These are phyloP conservation scores for Ustilago lituana DNA, from an alignment of 1,284 basidiomycete species.

Conservation along the genomic window DNA sequence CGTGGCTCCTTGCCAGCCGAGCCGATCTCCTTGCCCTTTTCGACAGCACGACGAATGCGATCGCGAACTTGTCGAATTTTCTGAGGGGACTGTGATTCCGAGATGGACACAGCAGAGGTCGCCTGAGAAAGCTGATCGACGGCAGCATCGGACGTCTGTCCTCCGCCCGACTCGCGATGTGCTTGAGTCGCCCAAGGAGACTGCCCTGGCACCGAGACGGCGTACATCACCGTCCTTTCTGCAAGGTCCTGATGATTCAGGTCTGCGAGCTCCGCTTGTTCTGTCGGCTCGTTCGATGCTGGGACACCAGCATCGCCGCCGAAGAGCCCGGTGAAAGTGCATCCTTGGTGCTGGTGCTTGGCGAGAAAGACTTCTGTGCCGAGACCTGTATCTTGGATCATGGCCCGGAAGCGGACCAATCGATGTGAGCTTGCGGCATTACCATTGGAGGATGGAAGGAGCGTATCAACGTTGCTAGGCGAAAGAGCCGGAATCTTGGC, in stretches of 20 bases:
- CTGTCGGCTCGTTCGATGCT: background rate
- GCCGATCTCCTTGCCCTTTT: conserved; percentile 37
- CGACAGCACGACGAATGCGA: conserved; percentile 37
- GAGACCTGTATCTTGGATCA: conserved; percentile 68
- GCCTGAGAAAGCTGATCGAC: conserved; percentile 10
- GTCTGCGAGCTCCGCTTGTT: conserved; percentile 12
- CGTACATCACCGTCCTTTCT: conserved; percentile 66
- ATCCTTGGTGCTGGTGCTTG: conserved; percentile 29
- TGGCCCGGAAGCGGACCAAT: conserved; percentile 65
- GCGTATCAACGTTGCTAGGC: conserved; percentile 13
- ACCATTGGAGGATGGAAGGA: conserved; percentile 7
- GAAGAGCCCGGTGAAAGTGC: conserved; percentile 51
- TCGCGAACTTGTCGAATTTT: conserved; percentile 40
- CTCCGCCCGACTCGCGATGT: conserved; percentile 12
- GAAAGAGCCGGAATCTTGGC: conserved; percentile 43
- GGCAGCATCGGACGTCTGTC: background rate
- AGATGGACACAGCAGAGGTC: conserved; percentile 18
- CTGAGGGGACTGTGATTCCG: conserved; percentile 23
- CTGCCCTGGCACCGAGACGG: conserved; percentile 65
- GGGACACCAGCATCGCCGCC: conserved; percentile 27
- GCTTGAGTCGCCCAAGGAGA: conserved; percentile 55
- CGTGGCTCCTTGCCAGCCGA: conserved; percentile 64
- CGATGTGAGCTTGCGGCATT: conserved; percentile 40
- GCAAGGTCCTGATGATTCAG: conserved; percentile 57
- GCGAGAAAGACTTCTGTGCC: conserved; percentile 65